Evolutionary conservation across 352 stramenopile species (phyloP), one percentile per base, ranked within the genome.

Genomic region (Phytopythium mirpurense): DNA sequence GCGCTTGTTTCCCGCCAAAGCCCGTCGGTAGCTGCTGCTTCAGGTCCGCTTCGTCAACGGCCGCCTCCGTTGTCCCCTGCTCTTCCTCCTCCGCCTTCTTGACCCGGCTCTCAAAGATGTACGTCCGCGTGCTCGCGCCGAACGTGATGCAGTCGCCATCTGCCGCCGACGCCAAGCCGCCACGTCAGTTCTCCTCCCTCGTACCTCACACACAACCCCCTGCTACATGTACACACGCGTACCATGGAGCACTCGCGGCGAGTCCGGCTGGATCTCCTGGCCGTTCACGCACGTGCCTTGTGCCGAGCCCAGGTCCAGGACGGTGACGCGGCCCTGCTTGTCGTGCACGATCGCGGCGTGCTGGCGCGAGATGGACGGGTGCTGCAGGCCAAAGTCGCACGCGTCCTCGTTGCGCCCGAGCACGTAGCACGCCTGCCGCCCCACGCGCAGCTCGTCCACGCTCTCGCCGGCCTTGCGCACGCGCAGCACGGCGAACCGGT

Each of bases 231-330:
- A 32, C 9, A 9, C 29, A 9, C n/a, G 42, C 56, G 8, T 48
- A 81, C 71, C 59, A 42, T 62, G 61, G 16, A 93, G 65, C 29
- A 42, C 40, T 16, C 48, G 51, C 0, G 77, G 75, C 48, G 74
- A 58, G 41, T 88, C 68, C 0, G 68, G 63, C 19, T 73, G 51
- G 26, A 95, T 76, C 55, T 86, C 74, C 36, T 75, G 45, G 40
- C 60, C 80, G 55, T 95, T 91, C 36, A 95, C 54, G 31, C 90
- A 92, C 36, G 86, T 90, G 40, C 86, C 88, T 56, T 96, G 86
- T n/a, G 75, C 79, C 3, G 84, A 95, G 7, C 68, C 72, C 19
- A 96, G 67, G 60, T 95, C 88, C 56, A 93, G 60, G 14, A 93
- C 56, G 21, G 62, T 73, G 0, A 96, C 36, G 1, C 62, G 51